Conservation (phyloP, 129 eudicot species). For the Helianthus tuberosus region DNA sequence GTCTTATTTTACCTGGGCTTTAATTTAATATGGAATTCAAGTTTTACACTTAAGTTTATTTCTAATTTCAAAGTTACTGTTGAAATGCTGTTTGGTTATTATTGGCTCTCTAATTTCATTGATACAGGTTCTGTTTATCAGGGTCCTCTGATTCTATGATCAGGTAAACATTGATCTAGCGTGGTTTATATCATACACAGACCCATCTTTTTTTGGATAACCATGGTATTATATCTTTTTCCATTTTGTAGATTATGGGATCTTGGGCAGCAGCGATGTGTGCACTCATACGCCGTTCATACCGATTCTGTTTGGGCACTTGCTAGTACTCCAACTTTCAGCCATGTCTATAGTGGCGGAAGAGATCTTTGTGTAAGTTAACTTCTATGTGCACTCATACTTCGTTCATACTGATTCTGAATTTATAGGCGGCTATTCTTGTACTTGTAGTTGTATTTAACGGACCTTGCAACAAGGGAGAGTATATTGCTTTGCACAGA, state of each 20-base stretch:
- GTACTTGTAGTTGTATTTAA: constrained; percentile 78
- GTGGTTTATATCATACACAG: background rate
- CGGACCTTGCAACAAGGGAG: constrained; percentile 91
- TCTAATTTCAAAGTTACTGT: constrained; percentile 18
- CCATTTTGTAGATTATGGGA: constrained; percentile 74
- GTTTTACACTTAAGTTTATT: background rate
- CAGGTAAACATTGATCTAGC: constrained; percentile 50
- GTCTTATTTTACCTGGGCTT: constrained; percentile 5
- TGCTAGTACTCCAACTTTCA: constrained; percentile 89
- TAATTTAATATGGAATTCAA: background rate
- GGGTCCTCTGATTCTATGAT: constrained; percentile 99
- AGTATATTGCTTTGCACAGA: constrained; percentile 88
- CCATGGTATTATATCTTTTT: constrained; percentile 15
- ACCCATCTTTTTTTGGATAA: background rate
- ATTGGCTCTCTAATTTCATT: constrained; percentile 20
- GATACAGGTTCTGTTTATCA: constrained; percentile 83
- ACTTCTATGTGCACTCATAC: constrained; percentile 8
- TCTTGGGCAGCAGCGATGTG: constrained; percentile 98
- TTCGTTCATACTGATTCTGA: background rate
- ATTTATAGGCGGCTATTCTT: constrained; percentile 13
- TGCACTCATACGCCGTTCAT: constrained; percentile 98
- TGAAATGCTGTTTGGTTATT: constrained; percentile 10
- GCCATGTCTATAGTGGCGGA: constrained; percentile 99
- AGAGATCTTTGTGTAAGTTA: constrained; percentile 88
- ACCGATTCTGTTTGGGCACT: constrained; percentile 99